Evolutionary conservation across 1,139 yeast genomes (phyloP), one percentile per base, ranked within the genome.

Genomic region (Debaryomyces coudertii): DNA sequence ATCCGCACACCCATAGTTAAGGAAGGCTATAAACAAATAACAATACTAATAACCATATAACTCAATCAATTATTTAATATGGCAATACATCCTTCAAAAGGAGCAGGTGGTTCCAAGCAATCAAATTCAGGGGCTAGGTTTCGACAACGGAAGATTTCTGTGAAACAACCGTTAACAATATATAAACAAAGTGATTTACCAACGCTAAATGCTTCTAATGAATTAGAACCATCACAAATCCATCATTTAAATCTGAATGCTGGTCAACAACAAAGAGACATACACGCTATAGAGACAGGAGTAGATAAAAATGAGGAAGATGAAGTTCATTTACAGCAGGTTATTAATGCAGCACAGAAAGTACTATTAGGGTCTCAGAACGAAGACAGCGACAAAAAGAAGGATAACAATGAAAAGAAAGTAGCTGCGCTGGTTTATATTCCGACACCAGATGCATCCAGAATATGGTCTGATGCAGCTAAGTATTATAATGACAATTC

Each of bases 231-330:
- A 11, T 68, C 74, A 49, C 79, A 74, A 49, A 63, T 75, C 20
- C 71, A 73, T 54, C 79, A 75, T 55, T 58, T 75, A 30, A 71
- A 61, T 52, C 55, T 56, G 40, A 52, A 53, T 40, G 60, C 59
- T 53, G 85, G 82, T 45, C 86, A 82, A 50, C 82, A 79, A 57
- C 96, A 88, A 61, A 81, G 98, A 44, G 97, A 92, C 53, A 68
- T 89, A 24, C 92, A 90, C 59, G 90, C 90, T 49, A 82, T 93
- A 41, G 99, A 93, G 59, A 93, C 99, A 5, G 99, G 99, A 66
- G 99, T 93, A 42, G 99, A 93, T 63, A 93, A 95, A 64, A 90
- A 90, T 56, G 99, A 93, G 66, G 99, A 93, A 67, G 96, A 90
- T 62, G 99, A 93, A 67, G 96, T 89, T 44, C 99, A 93, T 79